Conservation (phyloP, 495 filamentous ascomycete genomes). For the Neurospora sp. region DNA sequence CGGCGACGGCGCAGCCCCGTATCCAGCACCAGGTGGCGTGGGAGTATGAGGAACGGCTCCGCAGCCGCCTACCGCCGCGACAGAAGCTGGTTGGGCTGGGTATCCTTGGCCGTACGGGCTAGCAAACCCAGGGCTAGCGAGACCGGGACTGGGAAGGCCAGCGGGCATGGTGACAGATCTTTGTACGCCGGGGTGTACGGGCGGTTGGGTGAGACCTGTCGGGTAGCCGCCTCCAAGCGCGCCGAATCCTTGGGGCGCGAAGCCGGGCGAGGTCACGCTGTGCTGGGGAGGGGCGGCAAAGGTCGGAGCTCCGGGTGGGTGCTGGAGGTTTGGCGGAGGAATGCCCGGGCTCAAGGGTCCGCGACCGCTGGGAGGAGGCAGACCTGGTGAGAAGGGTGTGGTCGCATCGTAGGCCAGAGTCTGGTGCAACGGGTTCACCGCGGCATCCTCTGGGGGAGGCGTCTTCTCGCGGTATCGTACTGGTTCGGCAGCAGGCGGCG, state of each 20-base stretch:
- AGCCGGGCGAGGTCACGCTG: constrained; percentile 28
- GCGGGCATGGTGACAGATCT: constrained; percentile 35
- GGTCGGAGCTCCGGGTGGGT: constrained; percentile 25
- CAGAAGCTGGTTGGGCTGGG: constrained; percentile 12
- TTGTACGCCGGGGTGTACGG: constrained; percentile 25
- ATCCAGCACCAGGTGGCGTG: constrained; percentile 13
- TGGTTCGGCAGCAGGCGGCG: constrained; percentile 73
- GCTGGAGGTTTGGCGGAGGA: constrained; percentile 23
- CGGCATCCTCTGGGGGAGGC: constrained; percentile 62
- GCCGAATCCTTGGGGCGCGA: constrained; percentile 27
- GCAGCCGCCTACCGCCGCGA: constrained; percentile 2
- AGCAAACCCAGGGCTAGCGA: constrained; percentile 16
- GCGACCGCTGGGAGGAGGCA: constrained; percentile 23
- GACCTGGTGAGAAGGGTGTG: constrained; percentile 36
- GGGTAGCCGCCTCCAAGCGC: constrained; percentile 28
- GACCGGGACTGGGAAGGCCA: constrained; percentile 13
- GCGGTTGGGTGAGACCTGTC: constrained; percentile 21
- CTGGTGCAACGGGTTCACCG: constrained; percentile 59
- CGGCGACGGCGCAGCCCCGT: constrained; percentile 16
- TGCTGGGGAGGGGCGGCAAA: constrained; percentile 30
- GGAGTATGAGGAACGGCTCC: constrained; percentile 25
- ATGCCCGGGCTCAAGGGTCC: constrained; percentile 26
- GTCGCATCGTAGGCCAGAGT: constrained; percentile 56
- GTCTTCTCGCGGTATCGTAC: constrained; percentile 84
- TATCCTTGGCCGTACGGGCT: constrained; percentile 32